Evolutionary conservation across 257 asterid species (phyloP).

Genomic region (Schizonepeta tenuifolia): DNA sequence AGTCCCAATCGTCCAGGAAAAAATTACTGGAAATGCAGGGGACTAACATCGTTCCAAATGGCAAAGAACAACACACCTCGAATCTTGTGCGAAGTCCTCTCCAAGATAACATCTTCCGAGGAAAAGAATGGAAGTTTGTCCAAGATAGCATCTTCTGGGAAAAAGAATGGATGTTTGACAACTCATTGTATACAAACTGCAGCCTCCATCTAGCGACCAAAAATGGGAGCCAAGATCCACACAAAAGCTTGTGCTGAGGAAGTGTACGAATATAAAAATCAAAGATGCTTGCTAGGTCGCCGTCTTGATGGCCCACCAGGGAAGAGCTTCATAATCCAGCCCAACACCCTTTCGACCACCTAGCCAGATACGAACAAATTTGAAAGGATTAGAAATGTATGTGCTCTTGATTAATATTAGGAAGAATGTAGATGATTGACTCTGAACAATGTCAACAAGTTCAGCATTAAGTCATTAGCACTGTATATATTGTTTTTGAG

Average conservation of each 20-base stretch:
- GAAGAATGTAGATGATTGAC: neutral
- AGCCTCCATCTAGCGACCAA: conserved; percentile 51
- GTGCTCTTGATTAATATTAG: conserved; percentile 5
- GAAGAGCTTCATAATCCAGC: conserved; percentile 97
- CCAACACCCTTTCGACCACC: conserved; percentile 97
- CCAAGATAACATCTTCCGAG: conserved; percentile 29
- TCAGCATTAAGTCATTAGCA: conserved; percentile 4
- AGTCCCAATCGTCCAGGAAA: conserved; percentile 12
- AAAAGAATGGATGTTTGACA: conserved; percentile 54
- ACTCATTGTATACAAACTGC: conserved; percentile 53
- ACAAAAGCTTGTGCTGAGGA: conserved; percentile 27
- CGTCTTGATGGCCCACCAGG: conserved; percentile 95
- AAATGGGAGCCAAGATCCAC: conserved; percentile 43
- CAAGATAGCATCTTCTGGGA: conserved; percentile 28
- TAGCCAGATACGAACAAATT: conserved; percentile 31
- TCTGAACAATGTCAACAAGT: neutral
- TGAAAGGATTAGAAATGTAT: neutral
- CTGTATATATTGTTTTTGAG: neutral
- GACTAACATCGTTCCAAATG: conserved; percentile 33
- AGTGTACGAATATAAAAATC: conserved; percentile 28
- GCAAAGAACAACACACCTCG: conserved; percentile 19
- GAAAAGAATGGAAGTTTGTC: conserved; percentile 50
- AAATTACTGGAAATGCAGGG: conserved; percentile 15
- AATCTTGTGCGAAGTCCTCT: conserved; percentile 24
- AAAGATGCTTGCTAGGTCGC: conserved; percentile 75